Evolutionary conservation across 148 eudicot genomes (phyloP).

Genomic region (Salicornia ramosissima): DNA sequence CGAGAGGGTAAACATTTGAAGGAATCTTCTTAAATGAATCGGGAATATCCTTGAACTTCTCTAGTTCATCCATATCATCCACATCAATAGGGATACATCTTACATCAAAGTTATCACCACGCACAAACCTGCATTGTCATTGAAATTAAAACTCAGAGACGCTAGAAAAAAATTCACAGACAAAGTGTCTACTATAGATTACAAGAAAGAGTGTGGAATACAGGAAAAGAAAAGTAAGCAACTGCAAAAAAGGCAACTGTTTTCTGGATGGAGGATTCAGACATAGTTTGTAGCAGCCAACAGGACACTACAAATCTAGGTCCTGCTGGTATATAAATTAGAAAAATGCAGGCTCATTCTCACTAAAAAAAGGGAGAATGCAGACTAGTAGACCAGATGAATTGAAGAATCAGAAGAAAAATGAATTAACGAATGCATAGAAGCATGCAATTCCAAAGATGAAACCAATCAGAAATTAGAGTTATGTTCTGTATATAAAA

Average conservation of each 20-base stretch:
- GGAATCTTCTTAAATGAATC: conserved; percentile 49
- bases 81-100: conserved; percentile 21
- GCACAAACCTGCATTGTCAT: conserved; percentile 27
- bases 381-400: neutral
- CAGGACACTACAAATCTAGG: neutral
- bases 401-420: neutral
- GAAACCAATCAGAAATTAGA: neutral
- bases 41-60: conserved; percentile 44
- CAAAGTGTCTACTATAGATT: too few species aligned
- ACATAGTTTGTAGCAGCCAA: neutral
- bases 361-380: neutral
- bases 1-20: conserved; percentile 43
- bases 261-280: neutral
- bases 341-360: too few species aligned
- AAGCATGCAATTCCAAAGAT: neutral
- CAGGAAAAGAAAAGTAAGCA: too few species aligned
- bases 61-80: conserved; percentile 34
- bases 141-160: neutral
- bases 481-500: too few species aligned
- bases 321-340: neutral
- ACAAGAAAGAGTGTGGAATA: too few species aligned
- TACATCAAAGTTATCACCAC: conserved; percentile 23
- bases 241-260: neutral
- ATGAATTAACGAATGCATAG: neutral
- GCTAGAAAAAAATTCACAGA: neutral